Percentiles rank a stretch among this genome's conserved stretches.
Evolutionary conservation across 139 green algal species (phyloP).

Genomic region (Picochlorum sp.): DNA sequence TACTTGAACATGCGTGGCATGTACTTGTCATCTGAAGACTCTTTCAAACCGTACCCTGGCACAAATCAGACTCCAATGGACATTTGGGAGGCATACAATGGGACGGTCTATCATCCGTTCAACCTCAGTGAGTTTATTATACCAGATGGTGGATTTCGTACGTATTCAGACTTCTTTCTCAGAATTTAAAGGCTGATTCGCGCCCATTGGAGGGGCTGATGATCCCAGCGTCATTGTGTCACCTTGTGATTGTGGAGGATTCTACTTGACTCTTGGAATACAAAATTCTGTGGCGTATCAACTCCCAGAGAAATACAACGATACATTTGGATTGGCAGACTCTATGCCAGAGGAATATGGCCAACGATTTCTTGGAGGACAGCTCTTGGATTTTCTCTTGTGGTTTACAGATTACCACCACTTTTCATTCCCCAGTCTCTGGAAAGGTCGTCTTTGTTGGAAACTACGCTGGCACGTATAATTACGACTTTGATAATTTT

Average conservation of each 20-base stretch:
- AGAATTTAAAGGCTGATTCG: not conserved
- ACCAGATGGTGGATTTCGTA: constrained; percentile 2
- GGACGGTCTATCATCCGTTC: not conserved
- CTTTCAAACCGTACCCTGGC: constrained; percentile 2
- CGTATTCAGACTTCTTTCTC: constrained; percentile 3
- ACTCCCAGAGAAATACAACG: not conserved
- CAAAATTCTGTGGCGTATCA: constrained; percentile 1
- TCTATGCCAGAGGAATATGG: constrained; percentile 4
- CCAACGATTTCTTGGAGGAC: not conserved
- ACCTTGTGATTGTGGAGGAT: constrained; percentile 5
- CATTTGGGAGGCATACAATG: not conserved
- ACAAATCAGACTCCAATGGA: constrained; percentile 4
- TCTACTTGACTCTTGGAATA: constrained; percentile 6
- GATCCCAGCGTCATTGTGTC: constrained; percentile 3
- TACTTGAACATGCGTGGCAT: constrained; percentile 4
- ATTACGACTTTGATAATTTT: constrained; percentile 2
- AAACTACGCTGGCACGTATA: not conserved
- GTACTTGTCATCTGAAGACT: constrained; percentile 3
- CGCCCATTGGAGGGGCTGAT: constrained; percentile 3
- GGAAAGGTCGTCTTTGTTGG: constrained; percentile 5
- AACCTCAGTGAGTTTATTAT: not conserved
- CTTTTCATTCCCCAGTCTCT: constrained; percentile 5
- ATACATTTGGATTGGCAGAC: constrained; percentile 2
- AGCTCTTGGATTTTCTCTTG: not conserved
- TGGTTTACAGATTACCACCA: constrained; percentile 3